Base-by-base conservation (phyloP, 768 basidiomycete species). In the Rhodotorula diobovata region DNA sequence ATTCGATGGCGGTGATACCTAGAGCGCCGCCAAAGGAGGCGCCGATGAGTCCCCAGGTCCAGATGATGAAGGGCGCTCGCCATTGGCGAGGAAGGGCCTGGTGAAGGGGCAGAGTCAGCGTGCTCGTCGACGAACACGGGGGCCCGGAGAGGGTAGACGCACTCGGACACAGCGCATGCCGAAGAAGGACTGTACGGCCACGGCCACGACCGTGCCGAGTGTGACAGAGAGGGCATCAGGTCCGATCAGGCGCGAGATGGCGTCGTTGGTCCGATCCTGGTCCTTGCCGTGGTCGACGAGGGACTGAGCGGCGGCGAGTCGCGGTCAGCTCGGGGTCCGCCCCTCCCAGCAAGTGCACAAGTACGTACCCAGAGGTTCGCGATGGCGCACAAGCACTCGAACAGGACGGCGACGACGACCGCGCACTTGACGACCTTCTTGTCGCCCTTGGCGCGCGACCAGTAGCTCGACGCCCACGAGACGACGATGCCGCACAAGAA, bases 221-320 rank as follows among this genome's bases (percentile, higher is more conserved):
- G 30, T 8, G 9, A 57, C 34, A 5, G 34, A 21, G 5, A 57
- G 34, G 4, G 56, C 56, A 23, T 57, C 56, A 15, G 56, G 32
- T 5, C 56, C 56, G 2, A 2, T 25, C 3, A 57, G 56, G 34
- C 2, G 56, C 56, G 56, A 57, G 35, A 57, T 57, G 32, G 56
- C 56, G 23, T 23, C 6, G 56, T 57, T 57, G 25, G 34, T 35
- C 20, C 56, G 56, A 35, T 57, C 30, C 56, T 57, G 56, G 56
- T 57, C 56, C 56, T 57, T 57, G 56, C 56, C 56, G 56, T 57
- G 56, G 18, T 34, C 32, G 56, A 57, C 23, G 56, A 57, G 32
- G 34, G 20, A n/a, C 51, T 53, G 51, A 5, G 41, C 11, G 41
- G 15, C 51, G 51, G 30, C 15, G 25, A n/a, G 23, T n/a, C n/a